Evolutionary conservation across 164 flowering plant genomes (phyloP).

Genomic region (Liquidambar formosana): DNA sequence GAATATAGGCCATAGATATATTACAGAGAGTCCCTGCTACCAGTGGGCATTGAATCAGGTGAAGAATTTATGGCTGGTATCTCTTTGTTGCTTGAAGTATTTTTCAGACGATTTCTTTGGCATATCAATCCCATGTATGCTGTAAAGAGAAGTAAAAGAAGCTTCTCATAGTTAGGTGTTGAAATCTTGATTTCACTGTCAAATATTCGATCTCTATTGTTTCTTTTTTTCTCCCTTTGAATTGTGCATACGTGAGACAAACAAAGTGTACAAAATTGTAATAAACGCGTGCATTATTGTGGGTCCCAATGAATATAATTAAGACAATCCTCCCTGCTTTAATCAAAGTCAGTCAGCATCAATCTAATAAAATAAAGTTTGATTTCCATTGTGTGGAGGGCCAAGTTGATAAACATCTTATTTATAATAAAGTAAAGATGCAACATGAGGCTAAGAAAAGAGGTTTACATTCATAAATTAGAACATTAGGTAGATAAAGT

Average conservation of each 20-base stretch:
- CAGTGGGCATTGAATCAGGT: not conserved
- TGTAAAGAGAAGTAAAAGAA: not conserved
- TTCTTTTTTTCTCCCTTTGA: not conserved
- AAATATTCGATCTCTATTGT: not conserved
- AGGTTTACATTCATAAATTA: constrained; percentile 8
- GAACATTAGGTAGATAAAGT: constrained; percentile 7
- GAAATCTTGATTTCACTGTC: constrained; percentile 1
- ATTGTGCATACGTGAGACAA: constrained; percentile 19
- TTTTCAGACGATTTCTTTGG: not conserved
- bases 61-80: not conserved
- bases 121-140: not conserved
- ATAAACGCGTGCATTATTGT: constrained; percentile 13
- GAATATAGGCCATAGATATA: not conserved
- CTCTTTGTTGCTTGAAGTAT: not conserved
- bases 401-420: constrained; percentile 13
- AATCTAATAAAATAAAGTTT: constrained; percentile 20
- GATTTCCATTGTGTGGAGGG: constrained; percentile 20
- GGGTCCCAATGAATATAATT: constrained; percentile 19
- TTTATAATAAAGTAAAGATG: constrained; percentile 11
- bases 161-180: constrained; percentile 9
- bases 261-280: constrained; percentile 13
- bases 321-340: constrained; percentile 16
- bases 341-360: constrained; percentile 29
- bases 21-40: not conserved
- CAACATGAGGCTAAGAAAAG: constrained; percentile 19